Conservation (phyloP, 192 early-diverging fungal species). For the Coemansia sp. region DNA sequence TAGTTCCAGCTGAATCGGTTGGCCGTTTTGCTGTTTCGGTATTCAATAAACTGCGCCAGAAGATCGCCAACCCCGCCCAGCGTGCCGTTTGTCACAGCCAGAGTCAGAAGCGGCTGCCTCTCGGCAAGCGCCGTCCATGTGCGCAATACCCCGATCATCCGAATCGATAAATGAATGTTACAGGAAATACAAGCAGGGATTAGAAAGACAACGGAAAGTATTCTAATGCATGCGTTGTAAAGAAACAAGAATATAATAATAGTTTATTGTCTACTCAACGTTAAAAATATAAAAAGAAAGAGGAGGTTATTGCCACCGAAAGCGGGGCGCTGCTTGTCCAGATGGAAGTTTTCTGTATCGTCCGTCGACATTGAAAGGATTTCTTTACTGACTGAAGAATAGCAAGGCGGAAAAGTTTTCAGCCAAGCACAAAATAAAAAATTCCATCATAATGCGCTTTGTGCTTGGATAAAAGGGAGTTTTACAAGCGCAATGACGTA, state of each 20-base stretch:
- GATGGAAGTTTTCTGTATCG: too few species aligned
- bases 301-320: background rate
- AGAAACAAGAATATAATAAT: background rate
- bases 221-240: background rate
- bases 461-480: background rate
- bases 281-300: background rate
- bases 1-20: conserved; percentile 32
- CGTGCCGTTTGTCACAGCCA: conserved; percentile 68
- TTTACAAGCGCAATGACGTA: background rate
- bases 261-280: too few species aligned
- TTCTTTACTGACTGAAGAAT: too few species aligned
- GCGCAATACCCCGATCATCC: conserved; percentile 34
- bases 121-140: conserved; percentile 48
- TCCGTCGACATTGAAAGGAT: too few species aligned
- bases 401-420: background rate
- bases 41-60: conserved; percentile 63
- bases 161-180: background rate
- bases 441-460: background rate
- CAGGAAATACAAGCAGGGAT: background rate
- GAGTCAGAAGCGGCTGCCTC: conserved; percentile 63
- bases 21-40: conserved; percentile 14
- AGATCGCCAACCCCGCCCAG: conserved; percentile 67
- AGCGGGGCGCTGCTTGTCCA: too few species aligned
- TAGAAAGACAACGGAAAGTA: background rate
- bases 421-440: background rate